Conservation (phyloP, 2,329 filamentous ascomycete genomes). For the Lachnellula suecica region DNA sequence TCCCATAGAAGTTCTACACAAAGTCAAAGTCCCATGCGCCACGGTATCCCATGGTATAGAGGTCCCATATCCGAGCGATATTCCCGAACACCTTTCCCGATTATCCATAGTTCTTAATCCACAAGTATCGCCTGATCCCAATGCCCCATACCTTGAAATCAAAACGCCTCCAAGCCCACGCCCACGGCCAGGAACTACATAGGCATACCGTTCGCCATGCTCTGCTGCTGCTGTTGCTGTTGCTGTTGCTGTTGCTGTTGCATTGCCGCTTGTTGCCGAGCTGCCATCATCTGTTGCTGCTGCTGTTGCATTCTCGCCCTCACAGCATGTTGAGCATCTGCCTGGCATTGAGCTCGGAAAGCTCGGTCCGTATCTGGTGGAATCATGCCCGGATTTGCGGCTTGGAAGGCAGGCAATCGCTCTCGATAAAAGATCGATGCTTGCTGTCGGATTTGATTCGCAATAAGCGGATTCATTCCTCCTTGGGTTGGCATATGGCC, state of each 20-base stretch:
- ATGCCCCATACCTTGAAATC: too few species aligned
- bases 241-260: not conserved
- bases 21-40: too few species aligned
- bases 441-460: slow-evolving; percentile 21
- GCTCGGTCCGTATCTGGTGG: not conserved
- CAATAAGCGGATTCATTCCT: not conserved
- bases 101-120: too few species aligned
- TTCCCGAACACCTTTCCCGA: too few species aligned
- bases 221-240: not conserved
- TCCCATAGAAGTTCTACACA: too few species aligned
- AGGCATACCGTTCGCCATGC: not conserved
- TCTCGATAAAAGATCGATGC: slow-evolving; percentile 25
- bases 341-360: slow-evolving; percentile 3
- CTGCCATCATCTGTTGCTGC: not conserved
- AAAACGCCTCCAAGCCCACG: too few species aligned
- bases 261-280: not conserved
- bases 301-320: not conserved
- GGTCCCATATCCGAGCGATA: too few species aligned
- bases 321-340: slow-evolving; percentile 1
- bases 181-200: too few species aligned
- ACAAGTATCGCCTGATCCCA: too few species aligned
- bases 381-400: slow-evolving; percentile 6
- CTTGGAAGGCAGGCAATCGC: slow-evolving; percentile 19
- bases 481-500: slow-evolving; percentile 22
- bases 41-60: too few species aligned